Base-by-base conservation (phyloP, 306 rosid genomes). In the Cucurbita pepo region DNA sequence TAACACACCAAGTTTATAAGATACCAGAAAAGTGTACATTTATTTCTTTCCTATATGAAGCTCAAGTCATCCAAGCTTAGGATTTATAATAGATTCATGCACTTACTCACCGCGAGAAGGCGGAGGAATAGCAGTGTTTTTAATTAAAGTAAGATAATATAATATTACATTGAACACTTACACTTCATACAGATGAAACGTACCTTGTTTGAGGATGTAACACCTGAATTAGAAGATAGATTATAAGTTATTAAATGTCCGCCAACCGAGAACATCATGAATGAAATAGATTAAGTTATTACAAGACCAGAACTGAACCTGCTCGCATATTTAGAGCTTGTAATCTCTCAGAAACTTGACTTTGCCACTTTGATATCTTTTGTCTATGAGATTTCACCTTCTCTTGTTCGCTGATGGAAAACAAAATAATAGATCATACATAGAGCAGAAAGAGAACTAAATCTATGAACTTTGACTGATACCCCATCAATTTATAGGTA, bases 301-400 rank as follows among this genome's bases (percentile, higher is more conserved):
- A 54, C 43, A 74, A 47, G 7, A 50, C n/a, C 53, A 71, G 21
- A 83, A 38, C 40, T 75, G 36, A 77, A 92, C 97, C 97, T 89
- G 98, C 78, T 78, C 92, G 83, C 72, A 89, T 81, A 76, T 60
- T 79, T 63, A 94, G 90, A 44, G 81, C 71, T 81, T 84, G 97
- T 55, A 94, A 86, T 77, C 98, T 87, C 50, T 94, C 98, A 48
- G 96, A 82, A 61, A 89, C 95, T 76, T 90, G 89, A 81, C 87
- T 88, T 84, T 89, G 96, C 97, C 98, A 94, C 82, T 86, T 89
- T 12, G 92, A 86, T 86, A 94, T 89, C 77, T 90, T 90, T 62
- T 86, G 87, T 38, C 97, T 92, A 81, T 85, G 80, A 2, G 95
- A 87, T 71, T 87, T 84, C 77, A 90, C 98, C 89, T 94, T 94